These are phyloP conservation scores for Aspergillus pseudotamarii DNA, from an alignment of 2,329 filamentous ascomycete species.

Conservation along the genomic window DNA sequence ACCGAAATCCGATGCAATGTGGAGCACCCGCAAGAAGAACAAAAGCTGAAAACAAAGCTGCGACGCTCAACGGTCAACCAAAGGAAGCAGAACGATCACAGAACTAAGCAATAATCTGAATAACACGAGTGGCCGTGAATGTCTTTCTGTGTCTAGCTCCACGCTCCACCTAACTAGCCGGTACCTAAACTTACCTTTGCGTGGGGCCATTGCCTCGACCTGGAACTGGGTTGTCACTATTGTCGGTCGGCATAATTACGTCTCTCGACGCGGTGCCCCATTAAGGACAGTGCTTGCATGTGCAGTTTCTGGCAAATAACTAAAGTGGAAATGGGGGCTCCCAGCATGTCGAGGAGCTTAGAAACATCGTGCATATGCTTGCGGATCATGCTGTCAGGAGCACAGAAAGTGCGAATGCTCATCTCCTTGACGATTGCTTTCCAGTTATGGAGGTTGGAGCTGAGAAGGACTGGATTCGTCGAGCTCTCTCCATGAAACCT, in stretches of 20 bases:
- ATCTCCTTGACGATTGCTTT: constrained; percentile 51
- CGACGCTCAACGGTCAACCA: not conserved
- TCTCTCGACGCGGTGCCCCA: constrained; percentile 35
- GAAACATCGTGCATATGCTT: constrained; percentile 54
- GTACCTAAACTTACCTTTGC: not conserved
- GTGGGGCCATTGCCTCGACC: constrained; percentile 1
- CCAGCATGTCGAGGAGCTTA: constrained; percentile 54
- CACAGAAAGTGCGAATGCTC: constrained; percentile 54
- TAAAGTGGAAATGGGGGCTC: constrained; percentile 43
- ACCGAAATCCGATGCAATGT: not conserved
- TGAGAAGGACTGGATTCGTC: constrained; percentile 41
- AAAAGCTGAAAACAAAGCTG: not conserved
- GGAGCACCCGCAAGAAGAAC: not conserved
- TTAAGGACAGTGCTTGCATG: constrained; percentile 33
- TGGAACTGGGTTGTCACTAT: not conserved
- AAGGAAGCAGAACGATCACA: constrained; percentile 4
- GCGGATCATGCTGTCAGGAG: constrained; percentile 51
- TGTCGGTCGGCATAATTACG: constrained; percentile 17
- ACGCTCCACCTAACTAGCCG: not conserved
- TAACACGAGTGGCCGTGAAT: constrained; percentile 2
- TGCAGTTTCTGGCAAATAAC: constrained; percentile 43
- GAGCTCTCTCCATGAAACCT: constrained; percentile 49
- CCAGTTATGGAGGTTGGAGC: constrained; percentile 55
- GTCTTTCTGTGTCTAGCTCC: not conserved
- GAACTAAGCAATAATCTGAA: constrained; percentile 1